These are phyloP conservation scores for Tilletia walkeri DNA, from an alignment of 1,284 basidiomycete genomes.

Conservation along the genomic window DNA sequence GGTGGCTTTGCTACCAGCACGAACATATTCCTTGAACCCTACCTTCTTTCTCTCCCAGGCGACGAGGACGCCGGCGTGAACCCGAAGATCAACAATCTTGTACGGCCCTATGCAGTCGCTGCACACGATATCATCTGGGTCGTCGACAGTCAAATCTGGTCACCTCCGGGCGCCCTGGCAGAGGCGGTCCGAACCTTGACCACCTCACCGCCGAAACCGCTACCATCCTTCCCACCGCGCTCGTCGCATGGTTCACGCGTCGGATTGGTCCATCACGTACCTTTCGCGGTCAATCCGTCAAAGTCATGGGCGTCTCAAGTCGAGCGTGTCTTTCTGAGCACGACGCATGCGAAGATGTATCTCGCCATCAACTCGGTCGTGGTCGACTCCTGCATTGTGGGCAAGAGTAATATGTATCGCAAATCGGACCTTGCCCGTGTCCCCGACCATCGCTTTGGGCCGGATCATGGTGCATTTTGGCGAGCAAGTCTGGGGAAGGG, in stretches of 20 bases:
- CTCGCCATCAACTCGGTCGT: constrained; percentile 82
- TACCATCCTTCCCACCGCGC: constrained; percentile 37
- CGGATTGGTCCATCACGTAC: constrained; percentile 92
- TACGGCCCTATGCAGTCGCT: constrained; percentile 74
- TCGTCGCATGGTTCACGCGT: constrained; percentile 57
- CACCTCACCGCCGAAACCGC: constrained; percentile 42
- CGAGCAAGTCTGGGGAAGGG: constrained; percentile 31
- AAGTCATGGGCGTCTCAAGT: constrained; percentile 69
- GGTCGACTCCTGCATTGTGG: constrained; percentile 92
- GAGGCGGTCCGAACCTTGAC: constrained; percentile 76
- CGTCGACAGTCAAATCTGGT: constrained; percentile 86
- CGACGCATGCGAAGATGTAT: constrained; percentile 99
- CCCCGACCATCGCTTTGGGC: constrained; percentile 50
- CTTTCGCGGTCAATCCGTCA: constrained; percentile 72
- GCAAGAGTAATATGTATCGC: constrained; percentile 92
- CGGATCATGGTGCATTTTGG: constrained; percentile 32
- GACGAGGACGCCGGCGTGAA: constrained; percentile 73
- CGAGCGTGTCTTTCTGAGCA: constrained; percentile 92
- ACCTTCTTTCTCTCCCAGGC: constrained; percentile 41
- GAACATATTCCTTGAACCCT: neutral
- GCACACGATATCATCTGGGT: constrained; percentile 91
- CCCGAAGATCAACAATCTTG: constrained; percentile 96
- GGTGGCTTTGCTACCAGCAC: neutral
- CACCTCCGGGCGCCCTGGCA: constrained; percentile 75
- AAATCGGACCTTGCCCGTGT: constrained; percentile 75